Evolutionary conservation across 108 stramenopile genomes (phyloP).

Genomic region (Skeletonema marinoi): DNA sequence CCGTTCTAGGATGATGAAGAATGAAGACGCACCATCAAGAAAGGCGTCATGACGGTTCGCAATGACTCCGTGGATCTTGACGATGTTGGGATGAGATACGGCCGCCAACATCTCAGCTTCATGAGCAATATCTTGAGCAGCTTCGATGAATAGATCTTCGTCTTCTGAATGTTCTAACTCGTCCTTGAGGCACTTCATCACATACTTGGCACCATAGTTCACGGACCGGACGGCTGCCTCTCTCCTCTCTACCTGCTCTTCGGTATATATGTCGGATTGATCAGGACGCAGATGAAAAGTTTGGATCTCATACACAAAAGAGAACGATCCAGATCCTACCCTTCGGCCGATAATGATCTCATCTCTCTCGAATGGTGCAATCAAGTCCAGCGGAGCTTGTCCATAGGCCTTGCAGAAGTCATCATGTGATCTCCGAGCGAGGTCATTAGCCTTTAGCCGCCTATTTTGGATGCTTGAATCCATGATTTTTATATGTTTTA

Average conservation of each 20-base stretch:
- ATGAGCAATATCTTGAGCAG: background rate
- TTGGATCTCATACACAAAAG: background rate
- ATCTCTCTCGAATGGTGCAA: conserved; percentile 1
- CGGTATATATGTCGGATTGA: background rate
- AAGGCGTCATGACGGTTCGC: background rate
- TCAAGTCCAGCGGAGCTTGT: background rate
- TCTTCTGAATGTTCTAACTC: background rate
- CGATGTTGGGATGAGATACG: background rate
- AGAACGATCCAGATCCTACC: conserved; percentile 10
- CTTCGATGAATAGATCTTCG: background rate
- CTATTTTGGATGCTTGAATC: too few species aligned
- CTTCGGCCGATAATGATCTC: background rate
- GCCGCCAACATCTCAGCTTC: conserved; percentile 4
- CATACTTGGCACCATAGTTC: too few species aligned
- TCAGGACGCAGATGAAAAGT: background rate
- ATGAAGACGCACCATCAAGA: conserved; percentile 20
- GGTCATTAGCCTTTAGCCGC: background rate
- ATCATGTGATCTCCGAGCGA: background rate
- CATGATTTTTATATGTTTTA: background rate
- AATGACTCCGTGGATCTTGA: background rate
- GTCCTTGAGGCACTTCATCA: too few species aligned
- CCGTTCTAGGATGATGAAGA: conserved; percentile 82
- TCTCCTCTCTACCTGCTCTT: too few species aligned
- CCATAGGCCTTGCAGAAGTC: background rate
- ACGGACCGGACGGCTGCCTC: too few species aligned